Evolutionary conservation across 163 green algal genomes (phyloP).

Genomic region (Smithsoniella earleae): DNA sequence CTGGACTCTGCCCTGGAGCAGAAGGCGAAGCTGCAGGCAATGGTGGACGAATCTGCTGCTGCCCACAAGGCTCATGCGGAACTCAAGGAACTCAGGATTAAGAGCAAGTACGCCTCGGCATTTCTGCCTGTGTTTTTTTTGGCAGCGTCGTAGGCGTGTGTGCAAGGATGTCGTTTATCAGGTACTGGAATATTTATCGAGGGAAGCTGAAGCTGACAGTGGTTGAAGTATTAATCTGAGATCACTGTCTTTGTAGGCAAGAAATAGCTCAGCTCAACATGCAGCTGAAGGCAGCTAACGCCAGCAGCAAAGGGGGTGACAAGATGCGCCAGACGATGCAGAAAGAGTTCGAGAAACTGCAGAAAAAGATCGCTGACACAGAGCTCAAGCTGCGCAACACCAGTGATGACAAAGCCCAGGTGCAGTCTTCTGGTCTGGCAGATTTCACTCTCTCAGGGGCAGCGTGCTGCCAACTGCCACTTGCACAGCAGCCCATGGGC

Average conservation of each 20-base stretch:
- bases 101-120: slow-evolving; percentile 21
- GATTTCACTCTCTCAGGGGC: not conserved
- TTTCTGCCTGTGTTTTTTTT: too few species aligned
- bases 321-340: not conserved
- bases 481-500: not conserved
- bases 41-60: slow-evolving; percentile 17
- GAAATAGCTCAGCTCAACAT: not conserved
- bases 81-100: slow-evolving; percentile 19
- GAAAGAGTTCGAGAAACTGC: slow-evolving; percentile 21
- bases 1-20: too few species aligned
- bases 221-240: too few species aligned
- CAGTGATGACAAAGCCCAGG: slow-evolving; percentile 12
- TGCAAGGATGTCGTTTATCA: too few species aligned
- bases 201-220: too few species aligned
- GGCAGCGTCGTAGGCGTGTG: too few species aligned
- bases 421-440: not conserved
- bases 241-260: slow-evolving; percentile 7
- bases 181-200: too few species aligned
- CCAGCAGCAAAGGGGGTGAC: slow-evolving; percentile 23
- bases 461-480: not conserved
- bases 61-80: slow-evolving; percentile 16
- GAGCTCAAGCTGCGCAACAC: not conserved
- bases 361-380: slow-evolving; percentile 19
- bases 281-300: slow-evolving; percentile 9
- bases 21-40: not conserved